Conservation (phyloP, 495 filamentous ascomycete species). For the Penicillium lagena region DNA sequence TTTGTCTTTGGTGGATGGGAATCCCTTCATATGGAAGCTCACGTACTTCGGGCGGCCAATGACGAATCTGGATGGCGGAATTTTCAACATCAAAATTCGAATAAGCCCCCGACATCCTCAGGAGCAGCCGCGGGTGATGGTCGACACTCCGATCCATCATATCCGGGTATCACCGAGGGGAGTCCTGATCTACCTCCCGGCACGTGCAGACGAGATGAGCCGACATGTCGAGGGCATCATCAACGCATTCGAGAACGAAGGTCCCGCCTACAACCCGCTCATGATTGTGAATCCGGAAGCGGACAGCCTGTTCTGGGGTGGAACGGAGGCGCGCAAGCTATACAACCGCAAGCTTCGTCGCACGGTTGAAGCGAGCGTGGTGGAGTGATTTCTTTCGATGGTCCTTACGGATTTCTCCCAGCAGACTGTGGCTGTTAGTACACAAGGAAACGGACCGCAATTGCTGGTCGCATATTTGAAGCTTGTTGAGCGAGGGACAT, state of each 20-base stretch:
- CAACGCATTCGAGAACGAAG: conserved; percentile 75
- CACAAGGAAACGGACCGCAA: too few relatives aligned
- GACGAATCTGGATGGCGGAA: conserved; percentile 88
- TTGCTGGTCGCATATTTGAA: too few relatives aligned
- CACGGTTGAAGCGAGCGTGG: conserved; percentile 47
- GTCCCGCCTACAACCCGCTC: conserved; percentile 82
- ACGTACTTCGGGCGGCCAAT: conserved; percentile 89
- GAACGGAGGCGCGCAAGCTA: conserved; percentile 65
- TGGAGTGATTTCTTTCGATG: conserved; percentile 14
- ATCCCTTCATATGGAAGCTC: conserved; percentile 49
- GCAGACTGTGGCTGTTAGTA: neutral
- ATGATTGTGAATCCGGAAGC: conserved; percentile 86
- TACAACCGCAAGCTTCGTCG: conserved; percentile 76
- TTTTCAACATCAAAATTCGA: conserved; percentile 73
- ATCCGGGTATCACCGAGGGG: conserved; percentile 76
- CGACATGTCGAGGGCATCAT: conserved; percentile 85
- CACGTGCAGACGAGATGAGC: conserved; percentile 67
- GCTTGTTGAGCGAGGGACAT: too few relatives aligned
- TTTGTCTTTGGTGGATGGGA: conserved; percentile 61
- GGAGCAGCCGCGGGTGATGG: conserved; percentile 80
- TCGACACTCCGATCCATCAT: conserved; percentile 80
- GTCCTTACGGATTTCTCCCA: neutral
- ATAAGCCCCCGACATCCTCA: conserved; percentile 87
- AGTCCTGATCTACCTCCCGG: conserved; percentile 76
- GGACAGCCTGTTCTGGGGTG: conserved; percentile 81